Conservation (phyloP, 805 yeast species). For the Saccharomycopsis capsularis region DNA sequence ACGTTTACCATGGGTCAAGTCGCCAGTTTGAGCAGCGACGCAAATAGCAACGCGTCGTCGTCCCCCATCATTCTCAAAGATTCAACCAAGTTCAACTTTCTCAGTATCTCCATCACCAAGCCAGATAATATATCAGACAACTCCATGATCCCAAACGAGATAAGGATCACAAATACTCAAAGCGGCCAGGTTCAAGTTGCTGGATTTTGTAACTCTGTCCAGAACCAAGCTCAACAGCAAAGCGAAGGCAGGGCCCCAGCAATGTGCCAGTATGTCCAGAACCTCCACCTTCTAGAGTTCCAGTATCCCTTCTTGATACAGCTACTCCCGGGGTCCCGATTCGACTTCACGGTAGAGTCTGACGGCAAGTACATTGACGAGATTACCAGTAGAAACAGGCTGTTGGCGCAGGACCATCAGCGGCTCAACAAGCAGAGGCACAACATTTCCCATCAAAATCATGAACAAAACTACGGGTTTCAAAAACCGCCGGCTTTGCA, state of each 20-base stretch:
- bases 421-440: slow-evolving; percentile 1
- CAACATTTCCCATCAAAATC: background rate
- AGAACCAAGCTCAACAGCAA: background rate
- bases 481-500: too few relatives aligned
- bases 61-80: slow-evolving; percentile 7
- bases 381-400: slow-evolving; percentile 5
- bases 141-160: too few relatives aligned
- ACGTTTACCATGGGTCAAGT: too few relatives aligned
- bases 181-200: too few relatives aligned
- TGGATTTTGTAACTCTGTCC: too few relatives aligned
- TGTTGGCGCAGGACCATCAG: background rate
- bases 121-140: too few relatives aligned
- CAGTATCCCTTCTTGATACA: slow-evolving; percentile 16
- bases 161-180: too few relatives aligned
- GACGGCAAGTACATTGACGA: slow-evolving; percentile 18
- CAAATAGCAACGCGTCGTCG: too few relatives aligned
- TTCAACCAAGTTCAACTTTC: slow-evolving; percentile 8
- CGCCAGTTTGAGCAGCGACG: too few relatives aligned
- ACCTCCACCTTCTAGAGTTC: slow-evolving; percentile 12
- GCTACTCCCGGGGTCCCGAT: background rate
- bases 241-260: background rate
- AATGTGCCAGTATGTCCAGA: slow-evolving; percentile 13
- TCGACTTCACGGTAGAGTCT: slow-evolving; percentile 16
- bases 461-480: too few relatives aligned
- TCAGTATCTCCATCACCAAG: background rate